Evolutionary conservation across 805 yeast species (phyloP).

Genomic region (Yarrowia sp.): DNA sequence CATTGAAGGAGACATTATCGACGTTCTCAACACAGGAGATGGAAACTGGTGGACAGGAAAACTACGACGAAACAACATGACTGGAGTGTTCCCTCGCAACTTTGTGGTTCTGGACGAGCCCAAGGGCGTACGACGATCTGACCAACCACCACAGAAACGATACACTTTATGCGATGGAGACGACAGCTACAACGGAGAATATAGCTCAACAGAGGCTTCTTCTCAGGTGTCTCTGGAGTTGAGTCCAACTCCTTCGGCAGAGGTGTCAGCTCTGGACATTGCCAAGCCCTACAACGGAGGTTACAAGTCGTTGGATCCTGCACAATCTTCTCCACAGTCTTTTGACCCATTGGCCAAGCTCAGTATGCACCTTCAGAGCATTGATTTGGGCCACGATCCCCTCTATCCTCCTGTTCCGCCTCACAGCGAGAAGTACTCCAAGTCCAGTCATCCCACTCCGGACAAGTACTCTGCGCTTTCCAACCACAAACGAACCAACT

Average conservation of each 20-base stretch:
- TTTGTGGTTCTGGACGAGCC: slow-evolving; percentile 50
- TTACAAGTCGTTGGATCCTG: slow-evolving; percentile 1
- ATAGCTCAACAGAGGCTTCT: neutral
- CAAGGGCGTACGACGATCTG: neutral
- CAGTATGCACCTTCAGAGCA: slow-evolving; percentile 1
- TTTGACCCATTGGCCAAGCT: neutral
- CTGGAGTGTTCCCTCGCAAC: slow-evolving; percentile 84
- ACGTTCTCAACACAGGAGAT: slow-evolving; percentile 73
- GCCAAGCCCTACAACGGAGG: neutral
- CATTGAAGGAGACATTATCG: slow-evolving; percentile 88
- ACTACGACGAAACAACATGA: slow-evolving; percentile 71
- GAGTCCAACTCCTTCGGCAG: neutral
- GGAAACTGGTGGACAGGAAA: slow-evolving; percentile 92
- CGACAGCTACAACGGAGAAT: neutral
- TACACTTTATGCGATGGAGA: slow-evolving; percentile 15
- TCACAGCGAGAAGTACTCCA: neutral
- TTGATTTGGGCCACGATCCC: slow-evolving; percentile 7
- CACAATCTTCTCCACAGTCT: neutral
- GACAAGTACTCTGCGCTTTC: neutral
- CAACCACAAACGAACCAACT: slow-evolving; percentile 1
- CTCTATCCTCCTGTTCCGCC: slow-evolving; percentile 19
- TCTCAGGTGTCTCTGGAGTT: slow-evolving; percentile 14
- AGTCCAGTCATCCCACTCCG: neutral
- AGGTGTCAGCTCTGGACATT: neutral
- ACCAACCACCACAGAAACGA: neutral